Conservation (phyloP, 202 grass and related monocot species). For the Tripidium arundinaceum region DNA sequence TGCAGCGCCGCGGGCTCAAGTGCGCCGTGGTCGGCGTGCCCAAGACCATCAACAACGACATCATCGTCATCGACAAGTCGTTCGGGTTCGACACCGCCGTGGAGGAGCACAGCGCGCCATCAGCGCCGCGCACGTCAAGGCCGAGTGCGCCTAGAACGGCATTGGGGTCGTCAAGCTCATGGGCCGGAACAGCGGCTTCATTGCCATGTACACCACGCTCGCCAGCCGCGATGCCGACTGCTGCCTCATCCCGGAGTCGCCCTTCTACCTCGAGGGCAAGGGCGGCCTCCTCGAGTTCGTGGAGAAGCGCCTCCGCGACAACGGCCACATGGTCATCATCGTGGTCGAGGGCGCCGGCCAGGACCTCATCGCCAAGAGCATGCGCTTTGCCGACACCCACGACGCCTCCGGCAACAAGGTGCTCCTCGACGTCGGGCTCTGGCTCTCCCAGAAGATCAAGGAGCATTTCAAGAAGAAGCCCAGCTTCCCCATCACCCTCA, state of each 20-base stretch:
- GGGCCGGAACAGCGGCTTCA: constrained; percentile 91
- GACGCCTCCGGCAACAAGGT: constrained; percentile 99
- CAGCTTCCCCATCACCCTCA: constrained; percentile 83
- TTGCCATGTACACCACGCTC: constrained; percentile 93
- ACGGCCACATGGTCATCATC: constrained; percentile 93
- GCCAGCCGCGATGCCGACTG: constrained; percentile 95
- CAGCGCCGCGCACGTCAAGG: constrained; percentile 86
- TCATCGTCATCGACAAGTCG: constrained; percentile 78
- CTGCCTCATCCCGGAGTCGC: constrained; percentile 94
- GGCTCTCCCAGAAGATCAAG: constrained; percentile 98
- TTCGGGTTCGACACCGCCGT: constrained; percentile 94
- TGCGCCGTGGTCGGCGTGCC: constrained; percentile 75
- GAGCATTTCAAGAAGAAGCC: constrained; percentile 79
- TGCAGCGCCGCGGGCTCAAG: constrained; percentile 60
- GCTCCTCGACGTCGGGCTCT: constrained; percentile 90
- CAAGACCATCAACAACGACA: constrained; percentile 96
- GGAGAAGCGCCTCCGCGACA: constrained; percentile 82
- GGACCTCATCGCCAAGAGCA: constrained; percentile 77
- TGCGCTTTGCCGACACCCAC: constrained; percentile 59
- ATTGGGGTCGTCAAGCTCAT: constrained; percentile 90
- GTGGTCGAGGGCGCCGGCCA: constrained; percentile 94
- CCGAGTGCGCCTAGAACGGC: constrained; percentile 84
- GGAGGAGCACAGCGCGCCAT: constrained; percentile 90
- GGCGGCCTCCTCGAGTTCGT: constrained; percentile 85
- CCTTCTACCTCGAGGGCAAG: constrained; percentile 84